phyloP scores from a whole-genome alignment of 805 yeast genomes.

The Wickerhamiella kurtzmanii region DNA sequence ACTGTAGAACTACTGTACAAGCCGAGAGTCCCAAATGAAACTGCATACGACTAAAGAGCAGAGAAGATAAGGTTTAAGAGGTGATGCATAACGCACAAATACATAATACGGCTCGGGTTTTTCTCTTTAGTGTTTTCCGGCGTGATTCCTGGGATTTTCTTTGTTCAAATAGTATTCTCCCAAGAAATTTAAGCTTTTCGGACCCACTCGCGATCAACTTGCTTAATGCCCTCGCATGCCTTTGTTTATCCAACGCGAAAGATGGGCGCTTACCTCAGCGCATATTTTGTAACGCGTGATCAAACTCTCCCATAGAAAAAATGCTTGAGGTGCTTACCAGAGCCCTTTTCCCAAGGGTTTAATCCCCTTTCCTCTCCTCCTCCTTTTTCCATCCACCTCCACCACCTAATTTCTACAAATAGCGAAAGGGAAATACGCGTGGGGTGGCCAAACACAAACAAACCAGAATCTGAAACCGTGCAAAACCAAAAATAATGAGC shows the following conservation, averaged over 20 bases:
- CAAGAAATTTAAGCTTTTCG: too few species aligned
- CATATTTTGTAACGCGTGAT: background rate
- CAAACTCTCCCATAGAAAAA: background rate
- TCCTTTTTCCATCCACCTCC: background rate
- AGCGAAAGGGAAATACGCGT: too few species aligned
- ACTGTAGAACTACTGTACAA: background rate
- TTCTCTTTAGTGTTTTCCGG: too few species aligned
- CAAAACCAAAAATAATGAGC: constrained; percentile 16
- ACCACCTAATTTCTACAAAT: too few species aligned
- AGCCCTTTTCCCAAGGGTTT: background rate
- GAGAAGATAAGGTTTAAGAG: too few species aligned
- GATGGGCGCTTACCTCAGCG: background rate
- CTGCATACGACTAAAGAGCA: too few species aligned
- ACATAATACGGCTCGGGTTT: background rate
- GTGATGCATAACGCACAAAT: background rate
- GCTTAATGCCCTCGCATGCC: too few species aligned
- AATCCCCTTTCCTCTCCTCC: too few species aligned
- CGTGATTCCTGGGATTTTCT: too few species aligned
- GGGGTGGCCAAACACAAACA: background rate
- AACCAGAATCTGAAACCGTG: background rate
- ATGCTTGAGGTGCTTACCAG: background rate
- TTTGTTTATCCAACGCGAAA: background rate
- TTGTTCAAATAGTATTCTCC: too few species aligned
- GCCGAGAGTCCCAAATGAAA: background rate
- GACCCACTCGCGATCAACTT: too few species aligned